Evolutionary conservation across 805 yeast genomes (phyloP), one percentile per base, ranked within the genome.

Genomic region (Candida hispaniensis): DNA sequence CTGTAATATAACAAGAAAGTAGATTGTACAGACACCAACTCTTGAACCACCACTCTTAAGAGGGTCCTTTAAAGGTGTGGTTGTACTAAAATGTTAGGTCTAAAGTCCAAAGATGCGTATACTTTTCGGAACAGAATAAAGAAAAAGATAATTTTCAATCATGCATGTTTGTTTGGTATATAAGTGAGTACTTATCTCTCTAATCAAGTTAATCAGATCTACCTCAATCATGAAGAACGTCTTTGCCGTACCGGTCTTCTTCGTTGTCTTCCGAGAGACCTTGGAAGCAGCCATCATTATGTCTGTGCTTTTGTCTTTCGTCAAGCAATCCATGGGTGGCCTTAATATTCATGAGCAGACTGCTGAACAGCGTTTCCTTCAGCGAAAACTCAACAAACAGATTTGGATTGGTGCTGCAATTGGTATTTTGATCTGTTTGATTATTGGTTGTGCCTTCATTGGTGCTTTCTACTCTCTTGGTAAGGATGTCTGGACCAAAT

Each of bases 381-480:
- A 79, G 58, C 74, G 71, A 46, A 66, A 64, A 39, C 61, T 88
- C 43, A 57, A 66, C n/a, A 62, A 60, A 54, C 97, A 88, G 55
- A 88, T 88, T 34, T 88, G 95, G 95, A 29, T 65, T 4, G 98
- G 98, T 39, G 69, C 91, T 2, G 55, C 61, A 4, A 29, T 63
- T 3, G 98, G 97, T 46, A 65, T 88, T 18, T 45, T 79, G 16
- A 58, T 82, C 33, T 88, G 97, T 77, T 50, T 88, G 32, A 67
- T 73, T 38, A 64, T 88, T 44, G 98, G 98, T 57, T 78, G 80
- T 60, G 94, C 85, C 39, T 86, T 88, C 61, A 86, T 88, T 55
- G 98, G 94, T 58, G 85, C 83, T 14, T 88, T 82, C 64, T 88
- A 88, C 57, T 61, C 79, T 21, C 66, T 79, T 33, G 75, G 78